phyloP scores from a whole-genome alignment of 2,329 filamentous ascomycete genomes.

The Pseudopithomyces maydicus region DNA sequence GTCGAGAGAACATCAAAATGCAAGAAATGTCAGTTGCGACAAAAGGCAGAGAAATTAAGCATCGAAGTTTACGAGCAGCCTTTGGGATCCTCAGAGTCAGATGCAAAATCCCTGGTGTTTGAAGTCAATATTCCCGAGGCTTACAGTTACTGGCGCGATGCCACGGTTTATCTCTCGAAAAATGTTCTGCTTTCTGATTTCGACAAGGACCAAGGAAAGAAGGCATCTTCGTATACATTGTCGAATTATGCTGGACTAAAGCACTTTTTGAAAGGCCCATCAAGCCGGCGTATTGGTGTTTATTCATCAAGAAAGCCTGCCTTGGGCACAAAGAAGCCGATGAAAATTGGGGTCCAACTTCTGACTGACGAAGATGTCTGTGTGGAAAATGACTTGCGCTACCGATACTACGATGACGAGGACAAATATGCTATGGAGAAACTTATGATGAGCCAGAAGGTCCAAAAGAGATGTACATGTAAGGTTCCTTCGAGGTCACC shows the following conservation, averaged over 20 bases:
- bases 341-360: slow-evolving; percentile 24
- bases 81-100: slow-evolving; percentile 41
- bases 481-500: slow-evolving; percentile 39
- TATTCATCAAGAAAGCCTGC: slow-evolving; percentile 47
- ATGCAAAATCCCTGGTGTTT: slow-evolving; percentile 57
- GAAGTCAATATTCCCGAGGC: slow-evolving; percentile 53
- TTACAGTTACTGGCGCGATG: slow-evolving; percentile 57
- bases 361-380: slow-evolving; percentile 48
- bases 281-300: slow-evolving; percentile 15
- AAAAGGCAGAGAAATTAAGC: slow-evolving; percentile 42
- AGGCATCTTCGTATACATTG: too few relatives aligned
- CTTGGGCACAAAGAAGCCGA: slow-evolving; percentile 40
- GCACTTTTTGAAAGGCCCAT: slow-evolving; percentile 32
- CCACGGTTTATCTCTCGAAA: slow-evolving; percentile 49
- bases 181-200: slow-evolving; percentile 44
- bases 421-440: too few relatives aligned
- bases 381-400: slow-evolving; percentile 53
- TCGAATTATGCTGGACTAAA: too few relatives aligned
- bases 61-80: slow-evolving; percentile 64
- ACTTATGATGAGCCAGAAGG: too few relatives aligned
- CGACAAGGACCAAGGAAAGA: too few relatives aligned
- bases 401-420: slow-evolving; percentile 39
- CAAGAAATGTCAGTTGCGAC: slow-evolving; percentile 36
- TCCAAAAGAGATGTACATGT: slow-evolving; percentile 48
- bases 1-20: slow-evolving; percentile 19